Evolutionary conservation across 805 yeast species (phyloP).

Genomic region (Starmerella powellii): DNA sequence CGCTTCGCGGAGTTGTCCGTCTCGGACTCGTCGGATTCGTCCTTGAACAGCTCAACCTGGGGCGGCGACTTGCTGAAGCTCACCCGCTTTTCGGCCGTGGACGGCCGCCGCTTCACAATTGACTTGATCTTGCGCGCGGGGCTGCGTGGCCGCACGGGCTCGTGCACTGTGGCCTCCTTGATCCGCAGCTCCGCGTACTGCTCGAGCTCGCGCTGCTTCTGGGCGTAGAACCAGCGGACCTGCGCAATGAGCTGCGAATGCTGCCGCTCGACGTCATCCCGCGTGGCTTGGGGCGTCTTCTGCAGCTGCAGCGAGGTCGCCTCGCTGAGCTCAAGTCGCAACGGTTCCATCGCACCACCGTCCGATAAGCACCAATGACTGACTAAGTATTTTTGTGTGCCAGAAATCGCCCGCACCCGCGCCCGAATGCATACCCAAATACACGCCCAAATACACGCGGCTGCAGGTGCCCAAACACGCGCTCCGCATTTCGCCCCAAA

Average conservation of each 20-base stretch:
- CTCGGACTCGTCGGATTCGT: not conserved
- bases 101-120: slow-evolving; percentile 21
- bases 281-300: slow-evolving; percentile 10
- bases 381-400: not conserved
- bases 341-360: slow-evolving; percentile 4
- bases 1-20: too few species aligned
- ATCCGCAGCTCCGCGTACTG: slow-evolving; percentile 11
- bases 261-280: slow-evolving; percentile 14
- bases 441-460: too few species aligned
- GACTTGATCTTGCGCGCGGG: slow-evolving; percentile 17
- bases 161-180: slow-evolving; percentile 2
- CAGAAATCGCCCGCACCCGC: not conserved
- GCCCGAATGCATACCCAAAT: too few species aligned
- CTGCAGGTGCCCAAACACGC: too few species aligned
- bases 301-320: slow-evolving; percentile 10
- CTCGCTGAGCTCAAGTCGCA: slow-evolving; percentile 9
- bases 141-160: not conserved
- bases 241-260: slow-evolving; percentile 15
- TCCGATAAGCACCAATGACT: not conserved
- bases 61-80: slow-evolving; percentile 22
- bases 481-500: too few species aligned
- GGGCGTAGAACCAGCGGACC: slow-evolving; percentile 10
- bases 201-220: slow-evolving; percentile 18
- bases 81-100: slow-evolving; percentile 20
- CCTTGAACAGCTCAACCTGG: slow-evolving; percentile 5